phyloP scores from a whole-genome alignment of 2,329 filamentous ascomycete genomes.

The Fusarium redolens region DNA sequence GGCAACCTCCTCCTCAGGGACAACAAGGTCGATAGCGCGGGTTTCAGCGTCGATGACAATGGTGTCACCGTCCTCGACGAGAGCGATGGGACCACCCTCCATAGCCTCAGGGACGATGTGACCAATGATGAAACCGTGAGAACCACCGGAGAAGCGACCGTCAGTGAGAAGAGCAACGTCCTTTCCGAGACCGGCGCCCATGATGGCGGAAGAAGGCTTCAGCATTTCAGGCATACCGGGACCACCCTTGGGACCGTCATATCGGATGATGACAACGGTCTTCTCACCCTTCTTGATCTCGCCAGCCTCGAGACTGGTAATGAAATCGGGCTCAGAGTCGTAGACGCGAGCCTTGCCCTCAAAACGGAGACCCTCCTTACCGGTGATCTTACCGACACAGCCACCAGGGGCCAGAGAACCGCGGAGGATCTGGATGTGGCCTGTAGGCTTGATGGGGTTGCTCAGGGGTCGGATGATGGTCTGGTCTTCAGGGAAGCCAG shows the following conservation, averaged over 20 bases:
- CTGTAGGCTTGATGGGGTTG: slow-evolving; percentile 87
- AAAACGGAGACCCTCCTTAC: slow-evolving; percentile 90
- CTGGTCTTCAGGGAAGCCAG: slow-evolving; percentile 80
- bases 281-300: slow-evolving; percentile 87
- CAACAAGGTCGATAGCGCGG: slow-evolving; percentile 73
- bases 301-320: slow-evolving; percentile 79
- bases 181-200: slow-evolving; percentile 86
- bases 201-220: slow-evolving; percentile 91
- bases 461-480: slow-evolving; percentile 82
- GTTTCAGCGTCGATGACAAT: slow-evolving; percentile 86
- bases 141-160: slow-evolving; percentile 82
- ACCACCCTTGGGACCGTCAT: slow-evolving; percentile 92
- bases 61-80: slow-evolving; percentile 83
- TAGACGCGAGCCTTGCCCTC: slow-evolving; percentile 85
- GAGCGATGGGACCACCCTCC: slow-evolving; percentile 84
- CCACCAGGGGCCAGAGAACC: slow-evolving; percentile 88
- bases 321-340: slow-evolving; percentile 84
- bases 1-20: slow-evolving; percentile 73
- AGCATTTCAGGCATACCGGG: slow-evolving; percentile 97
- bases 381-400: slow-evolving; percentile 92
- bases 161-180: slow-evolving; percentile 81
- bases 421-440: slow-evolving; percentile 88
- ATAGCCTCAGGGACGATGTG: slow-evolving; percentile 90
- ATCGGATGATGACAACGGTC: slow-evolving; percentile 89
- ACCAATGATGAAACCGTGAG: slow-evolving; percentile 87